Evolutionary conservation across 495 filamentous ascomycete genomes (phyloP), one percentile per base, ranked within the genome.

Genomic region (Extremus antarcticus): DNA sequence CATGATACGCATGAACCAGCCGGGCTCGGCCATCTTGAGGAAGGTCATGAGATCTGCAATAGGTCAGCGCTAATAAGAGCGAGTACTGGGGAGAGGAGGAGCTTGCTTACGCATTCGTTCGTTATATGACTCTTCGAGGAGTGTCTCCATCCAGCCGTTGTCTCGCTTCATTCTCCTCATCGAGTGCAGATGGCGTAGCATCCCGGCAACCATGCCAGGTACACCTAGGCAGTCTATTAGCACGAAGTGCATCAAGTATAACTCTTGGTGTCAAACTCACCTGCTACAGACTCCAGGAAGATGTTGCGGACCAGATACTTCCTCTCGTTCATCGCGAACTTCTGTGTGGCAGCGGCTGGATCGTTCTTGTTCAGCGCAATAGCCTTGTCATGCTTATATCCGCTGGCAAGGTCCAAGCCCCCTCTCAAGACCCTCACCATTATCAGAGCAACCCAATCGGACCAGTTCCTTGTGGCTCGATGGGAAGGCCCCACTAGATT

Each of bases 111-210:
- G 57, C 88, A 97, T 96, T 1, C 91, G 79, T 67, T 98, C 92
- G 63, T 98, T 98, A 74, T 86, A 95, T 47, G 82, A 83, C 70
- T 98, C 92, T 68, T 96, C 92, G 2, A 97, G 78, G 0, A 97
- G 76, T 0, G 88, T 96, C 67, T 96, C 91, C 59, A 99, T 97
- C 91, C 92, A 97, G 66, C 94, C 92, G 60, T 96, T 95, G 67
- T 98, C 92, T 29, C 92, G 71, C 72, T 88, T 89, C 73, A 98
- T 81, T 7, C 82, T 76, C 43, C 92, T 76, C 54, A 98, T 71
- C 59, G 83, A 88, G 63, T 85, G 79, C 7, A 98, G 72, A 70
- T 98, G 92, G 19, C 92, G 76, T 13, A 97, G 71, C 84, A 94
- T 95, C 9, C 90, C 92, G 0, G 83, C 92, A 3, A 97, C 94